Percentiles rank a stretch among this genome's conserved stretches.
Conservation (phyloP, 192 early-diverging fungal species). For the Coemansia sp. region DNA sequence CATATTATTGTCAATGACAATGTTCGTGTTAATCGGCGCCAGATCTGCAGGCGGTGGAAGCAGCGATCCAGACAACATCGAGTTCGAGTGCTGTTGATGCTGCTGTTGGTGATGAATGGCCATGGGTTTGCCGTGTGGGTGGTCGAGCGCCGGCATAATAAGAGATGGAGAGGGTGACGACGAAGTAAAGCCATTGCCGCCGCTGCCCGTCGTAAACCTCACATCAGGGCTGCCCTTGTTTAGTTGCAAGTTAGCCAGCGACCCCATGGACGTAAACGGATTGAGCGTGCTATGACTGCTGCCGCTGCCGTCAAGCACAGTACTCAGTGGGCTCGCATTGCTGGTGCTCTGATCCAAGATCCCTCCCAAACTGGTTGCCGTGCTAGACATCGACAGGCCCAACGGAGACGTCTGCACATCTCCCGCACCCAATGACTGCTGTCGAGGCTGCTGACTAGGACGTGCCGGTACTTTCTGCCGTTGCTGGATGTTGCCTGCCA, state of each 20-base stretch:
- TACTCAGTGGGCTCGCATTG: constrained; percentile 8
- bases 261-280: constrained; percentile 3
- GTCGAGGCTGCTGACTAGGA: background rate
- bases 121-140: background rate
- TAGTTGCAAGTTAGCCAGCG: background rate
- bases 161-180: constrained; percentile 13
- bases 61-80: background rate
- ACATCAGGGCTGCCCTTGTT: constrained; percentile 3
- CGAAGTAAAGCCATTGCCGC: background rate
- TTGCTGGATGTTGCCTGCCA: constrained; percentile 17
- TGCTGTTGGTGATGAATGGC: constrained; percentile 1
- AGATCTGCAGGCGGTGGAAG: constrained; percentile 12
- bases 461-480: background rate
- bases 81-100: constrained; percentile 5
- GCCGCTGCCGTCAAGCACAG: background rate
- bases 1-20: constrained; percentile 55
- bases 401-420: background rate
- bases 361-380: background rate
- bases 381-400: background rate
- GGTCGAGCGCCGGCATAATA: background rate
- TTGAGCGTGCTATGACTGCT: constrained; percentile 6
- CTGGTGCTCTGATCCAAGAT: constrained; percentile 8
- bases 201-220: background rate
- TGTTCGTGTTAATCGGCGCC: constrained; percentile 42
- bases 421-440: background rate